These are phyloP conservation scores for Sordariomycetes sp. DNA, from an alignment of 2,329 filamentous ascomycete genomes.

Conservation along the genomic window DNA sequence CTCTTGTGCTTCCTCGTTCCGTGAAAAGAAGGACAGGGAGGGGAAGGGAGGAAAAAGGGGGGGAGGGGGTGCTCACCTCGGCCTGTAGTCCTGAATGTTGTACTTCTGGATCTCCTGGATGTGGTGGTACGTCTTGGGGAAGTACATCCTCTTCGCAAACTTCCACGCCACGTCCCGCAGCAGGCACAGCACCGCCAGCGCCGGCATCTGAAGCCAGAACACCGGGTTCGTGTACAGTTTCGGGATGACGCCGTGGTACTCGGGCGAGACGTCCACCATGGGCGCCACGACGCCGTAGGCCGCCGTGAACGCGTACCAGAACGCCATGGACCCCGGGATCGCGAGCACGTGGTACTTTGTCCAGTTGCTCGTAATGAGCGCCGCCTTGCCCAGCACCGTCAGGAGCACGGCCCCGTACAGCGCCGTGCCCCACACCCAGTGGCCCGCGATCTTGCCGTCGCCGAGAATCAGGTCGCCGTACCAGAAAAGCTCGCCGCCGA, in stretches of 20 bases:
- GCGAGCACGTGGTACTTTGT: slow-evolving; percentile 95
- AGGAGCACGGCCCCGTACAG: slow-evolving; percentile 88
- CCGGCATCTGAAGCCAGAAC: slow-evolving; percentile 85
- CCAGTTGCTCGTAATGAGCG: slow-evolving; percentile 93
- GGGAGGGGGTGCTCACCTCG: slow-evolving; percentile 47
- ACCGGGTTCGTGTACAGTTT: slow-evolving; percentile 66
- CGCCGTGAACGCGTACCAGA: slow-evolving; percentile 87
- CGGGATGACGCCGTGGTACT: slow-evolving; percentile 77
- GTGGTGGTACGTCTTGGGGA: slow-evolving; percentile 89
- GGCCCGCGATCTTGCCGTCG: slow-evolving; percentile 73
- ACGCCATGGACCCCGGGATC: slow-evolving; percentile 81
- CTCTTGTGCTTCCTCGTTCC: too few relatives aligned
- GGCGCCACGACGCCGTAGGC: slow-evolving; percentile 80
- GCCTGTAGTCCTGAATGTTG: slow-evolving; percentile 97
- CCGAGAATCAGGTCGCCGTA: slow-evolving; percentile 63
- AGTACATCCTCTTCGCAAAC: slow-evolving; percentile 95
- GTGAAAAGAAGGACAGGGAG: background rate
- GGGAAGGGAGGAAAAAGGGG: background rate
- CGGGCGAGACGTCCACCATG: slow-evolving; percentile 63
- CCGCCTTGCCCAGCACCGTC: slow-evolving; percentile 89
- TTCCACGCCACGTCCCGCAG: slow-evolving; percentile 91
- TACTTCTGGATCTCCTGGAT: slow-evolving; percentile 99
- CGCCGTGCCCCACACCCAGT: slow-evolving; percentile 97
- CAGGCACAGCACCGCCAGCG: slow-evolving; percentile 70
- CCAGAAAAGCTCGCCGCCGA: slow-evolving; percentile 71